These are phyloP conservation scores for Alisma plantagoaquatica DNA, from an alignment of 106 monocot genomes.

Conservation along the genomic window DNA sequence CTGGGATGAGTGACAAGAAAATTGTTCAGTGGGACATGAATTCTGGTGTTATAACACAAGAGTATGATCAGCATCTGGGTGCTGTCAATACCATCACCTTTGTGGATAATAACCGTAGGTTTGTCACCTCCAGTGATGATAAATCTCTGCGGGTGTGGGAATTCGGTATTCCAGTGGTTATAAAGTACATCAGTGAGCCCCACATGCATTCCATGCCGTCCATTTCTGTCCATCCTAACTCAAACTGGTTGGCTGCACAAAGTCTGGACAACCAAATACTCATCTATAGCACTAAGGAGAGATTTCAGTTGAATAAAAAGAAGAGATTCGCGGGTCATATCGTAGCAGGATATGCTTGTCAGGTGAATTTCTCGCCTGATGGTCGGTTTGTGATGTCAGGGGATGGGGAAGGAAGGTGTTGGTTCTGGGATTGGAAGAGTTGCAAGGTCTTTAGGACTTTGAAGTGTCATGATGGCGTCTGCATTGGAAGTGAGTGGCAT, in stretches of 20 bases:
- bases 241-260: conserved; percentile 93
- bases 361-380: conserved; percentile 96
- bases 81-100: conserved; percentile 98
- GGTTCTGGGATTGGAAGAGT: conserved; percentile 99
- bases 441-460: conserved; percentile 88
- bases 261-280: conserved; percentile 98
- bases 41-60: conserved; percentile 80
- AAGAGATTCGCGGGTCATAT: conserved; percentile 97
- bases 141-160: conserved; percentile 98
- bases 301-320: conserved; percentile 98
- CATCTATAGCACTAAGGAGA: conserved; percentile 95
- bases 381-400: conserved; percentile 94
- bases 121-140: conserved; percentile 97
- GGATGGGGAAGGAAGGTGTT: conserved; percentile 93
- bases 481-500: conserved; percentile 96
- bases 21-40: conserved; percentile 99
- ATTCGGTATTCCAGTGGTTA: conserved; percentile 96
- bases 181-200: conserved; percentile 97
- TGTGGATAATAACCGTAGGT: conserved; percentile 93
- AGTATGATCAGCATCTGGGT: conserved; percentile 96
- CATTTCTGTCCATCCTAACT: conserved; percentile 85
- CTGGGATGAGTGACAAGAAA: conserved; percentile 98
- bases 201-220: conserved; percentile 99
- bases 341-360: conserved; percentile 90
- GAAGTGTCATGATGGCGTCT: conserved; percentile 83